Evolutionary conservation across 2,329 filamentous ascomycete genomes (phyloP), one percentile per base, ranked within the genome.

Genomic region (Aureobasidium pullulans): DNA sequence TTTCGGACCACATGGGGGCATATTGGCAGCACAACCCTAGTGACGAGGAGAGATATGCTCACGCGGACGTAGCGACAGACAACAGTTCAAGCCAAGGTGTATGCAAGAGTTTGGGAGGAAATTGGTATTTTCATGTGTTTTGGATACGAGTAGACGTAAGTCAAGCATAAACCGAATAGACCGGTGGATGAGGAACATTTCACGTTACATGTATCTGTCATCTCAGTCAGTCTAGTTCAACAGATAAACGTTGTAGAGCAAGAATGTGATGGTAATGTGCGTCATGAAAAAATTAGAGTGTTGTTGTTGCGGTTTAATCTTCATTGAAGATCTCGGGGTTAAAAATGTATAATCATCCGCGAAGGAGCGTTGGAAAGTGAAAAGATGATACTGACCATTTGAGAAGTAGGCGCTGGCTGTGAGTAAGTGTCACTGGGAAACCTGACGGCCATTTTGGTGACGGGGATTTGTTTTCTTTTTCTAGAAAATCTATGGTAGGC

Each of bases 251-350:
- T 48, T 13, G 15, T 43, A 11, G 28, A 29, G 28, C 23, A 36
- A 46, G 10, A n/a, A 29, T 36, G 46, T 43, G 46, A 52, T 42
- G 5, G 10, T 9, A 58, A 39, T 60, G 49, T 37, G 46, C 70
- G 74, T 86, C 83, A 85, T 81, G 73, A 85, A 86, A 85, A 86
- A 86, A 86, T 85, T 85, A 86, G 82, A 86, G 82, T 85, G 78
- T 82, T 81, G 77, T 81, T 83, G 82, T 83, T 84, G 79, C 78
- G 65, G 76, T 76, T 80, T 79, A 78, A 80, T 84, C 81, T 75
- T 83, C 83, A 84, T 73, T 60, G 77, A 71, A 71, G 70, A 73
- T 69, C 73, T 84, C 78, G 77, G 83, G 77, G 83, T 85, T 86
- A 85, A 86, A 86, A 85, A 84, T 72, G 63, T 74, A 73, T 85